Evolutionary conservation across 2,329 filamentous ascomycete species (phyloP).

Genomic region (Blastomyces parvus): DNA sequence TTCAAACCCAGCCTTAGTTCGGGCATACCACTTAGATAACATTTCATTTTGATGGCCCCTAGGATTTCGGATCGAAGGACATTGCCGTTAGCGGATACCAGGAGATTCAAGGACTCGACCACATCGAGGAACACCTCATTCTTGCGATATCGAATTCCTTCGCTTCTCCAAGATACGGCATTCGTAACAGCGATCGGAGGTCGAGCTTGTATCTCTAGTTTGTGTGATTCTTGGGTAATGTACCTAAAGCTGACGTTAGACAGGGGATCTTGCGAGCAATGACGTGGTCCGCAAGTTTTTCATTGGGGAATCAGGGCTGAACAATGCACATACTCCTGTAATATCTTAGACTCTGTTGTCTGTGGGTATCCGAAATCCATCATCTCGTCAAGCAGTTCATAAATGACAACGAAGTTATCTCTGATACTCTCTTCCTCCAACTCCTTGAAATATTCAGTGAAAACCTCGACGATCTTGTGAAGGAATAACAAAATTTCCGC

Average conservation of each 20-base stretch:
- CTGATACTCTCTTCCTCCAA: constrained; percentile 97
- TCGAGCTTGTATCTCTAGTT: constrained; percentile 89
- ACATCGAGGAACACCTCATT: constrained; percentile 99
- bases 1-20: constrained; percentile 89
- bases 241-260: constrained; percentile 44
- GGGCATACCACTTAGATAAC: constrained; percentile 96
- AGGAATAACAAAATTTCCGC: constrained; percentile 97
- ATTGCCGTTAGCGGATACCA: constrained; percentile 89
- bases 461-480: constrained; percentile 96
- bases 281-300: constrained; percentile 8
- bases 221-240: constrained; percentile 98
- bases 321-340: constrained; percentile 60
- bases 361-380: constrained; percentile 99
- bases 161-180: constrained; percentile 93
- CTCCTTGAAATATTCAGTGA: constrained; percentile 99
- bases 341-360: constrained; percentile 95
- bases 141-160: constrained; percentile 96
- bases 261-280: background rate
- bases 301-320: background rate
- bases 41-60: constrained; percentile 98
- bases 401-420: constrained; percentile 99
- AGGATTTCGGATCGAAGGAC: constrained; percentile 93
- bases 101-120: constrained; percentile 88
- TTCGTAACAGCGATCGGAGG: constrained; percentile 98
- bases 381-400: constrained; percentile 98